Evolutionary conservation across 768 basidiomycete species (phyloP).

Genomic region (Daedalea quercina): DNA sequence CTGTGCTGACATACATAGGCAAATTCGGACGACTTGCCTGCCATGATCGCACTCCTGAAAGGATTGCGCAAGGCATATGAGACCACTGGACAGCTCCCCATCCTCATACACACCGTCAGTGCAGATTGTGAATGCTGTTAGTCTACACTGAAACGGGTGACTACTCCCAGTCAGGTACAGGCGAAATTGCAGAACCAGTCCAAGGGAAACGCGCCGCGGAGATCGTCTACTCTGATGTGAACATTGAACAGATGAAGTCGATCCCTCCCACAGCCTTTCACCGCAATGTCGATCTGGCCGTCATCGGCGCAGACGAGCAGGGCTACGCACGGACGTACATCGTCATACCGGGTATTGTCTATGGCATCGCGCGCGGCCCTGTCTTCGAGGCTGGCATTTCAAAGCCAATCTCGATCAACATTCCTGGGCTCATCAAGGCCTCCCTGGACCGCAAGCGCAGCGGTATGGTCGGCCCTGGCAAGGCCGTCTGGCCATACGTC

Average conservation of each 20-base stretch:
- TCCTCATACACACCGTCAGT: constrained; percentile 58
- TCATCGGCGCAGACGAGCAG: constrained; percentile 41
- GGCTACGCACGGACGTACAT: constrained; percentile 48
- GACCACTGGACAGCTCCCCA: constrained; percentile 35
- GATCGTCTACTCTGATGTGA: constrained; percentile 40
- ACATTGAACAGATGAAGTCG: constrained; percentile 36
- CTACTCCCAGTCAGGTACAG: constrained; percentile 20
- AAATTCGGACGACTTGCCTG: constrained; percentile 39
- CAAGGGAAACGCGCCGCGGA: constrained; percentile 26
- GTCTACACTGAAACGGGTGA: constrained; percentile 33
- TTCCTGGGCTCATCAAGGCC: constrained; percentile 38
- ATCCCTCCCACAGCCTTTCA: constrained; percentile 39
- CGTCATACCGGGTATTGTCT: constrained; percentile 49
- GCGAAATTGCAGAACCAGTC: constrained; percentile 34
- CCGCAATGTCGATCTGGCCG: constrained; percentile 38
- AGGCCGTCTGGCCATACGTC: constrained; percentile 52
- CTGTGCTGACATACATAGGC: no score
- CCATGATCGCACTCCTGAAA: constrained; percentile 38
- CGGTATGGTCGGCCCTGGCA: constrained; percentile 47
- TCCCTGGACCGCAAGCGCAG: constrained; percentile 28
- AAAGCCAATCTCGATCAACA: constrained; percentile 42
- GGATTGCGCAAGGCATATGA: constrained; percentile 44
- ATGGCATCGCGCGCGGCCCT: constrained; percentile 51
- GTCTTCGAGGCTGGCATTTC: constrained; percentile 44
- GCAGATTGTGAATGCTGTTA: no score